These are phyloP conservation scores for Phytophthora constricta DNA, from an alignment of 352 stramenopile genomes.

Conservation along the genomic window DNA sequence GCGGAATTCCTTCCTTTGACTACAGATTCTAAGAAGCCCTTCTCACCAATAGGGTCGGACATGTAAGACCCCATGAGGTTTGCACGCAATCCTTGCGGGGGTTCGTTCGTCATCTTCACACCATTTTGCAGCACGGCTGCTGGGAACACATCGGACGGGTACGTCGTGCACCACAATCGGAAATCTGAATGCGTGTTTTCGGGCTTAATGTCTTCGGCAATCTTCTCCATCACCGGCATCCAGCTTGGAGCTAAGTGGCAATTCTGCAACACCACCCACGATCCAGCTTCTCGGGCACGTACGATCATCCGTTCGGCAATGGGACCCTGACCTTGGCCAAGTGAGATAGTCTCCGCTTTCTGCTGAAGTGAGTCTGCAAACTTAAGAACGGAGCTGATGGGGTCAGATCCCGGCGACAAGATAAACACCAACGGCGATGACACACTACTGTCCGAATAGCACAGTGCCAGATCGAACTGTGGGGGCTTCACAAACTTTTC, in stretches of 20 bases:
- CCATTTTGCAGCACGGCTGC: slow-evolving; percentile 95
- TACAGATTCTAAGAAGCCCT: slow-evolving; percentile 88
- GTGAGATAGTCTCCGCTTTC: slow-evolving; percentile 90
- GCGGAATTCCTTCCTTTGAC: slow-evolving; percentile 84
- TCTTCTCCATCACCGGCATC: slow-evolving; percentile 95
- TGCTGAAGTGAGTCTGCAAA: slow-evolving; percentile 80
- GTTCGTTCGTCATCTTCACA: slow-evolving; percentile 97
- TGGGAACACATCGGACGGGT: slow-evolving; percentile 93
- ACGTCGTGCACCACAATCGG: slow-evolving; percentile 95
- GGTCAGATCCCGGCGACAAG: slow-evolving; percentile 90
- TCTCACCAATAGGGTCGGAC: slow-evolving; percentile 90
- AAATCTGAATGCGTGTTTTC: slow-evolving; percentile 90
- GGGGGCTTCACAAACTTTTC: slow-evolving; percentile 93
- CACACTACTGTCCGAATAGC: slow-evolving; percentile 88
- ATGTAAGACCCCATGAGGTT: slow-evolving; percentile 94
- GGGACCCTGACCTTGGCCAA: slow-evolving; percentile 92
- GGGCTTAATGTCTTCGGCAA: slow-evolving; percentile 84
- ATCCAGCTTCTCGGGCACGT: slow-evolving; percentile 77
- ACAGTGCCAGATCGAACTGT: slow-evolving; percentile 89
- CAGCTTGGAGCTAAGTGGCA: slow-evolving; percentile 91
- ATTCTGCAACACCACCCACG: slow-evolving; percentile 94
- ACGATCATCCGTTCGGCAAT: slow-evolving; percentile 92
- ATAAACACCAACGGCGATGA: slow-evolving; percentile 93
- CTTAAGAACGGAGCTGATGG: slow-evolving; percentile 92
- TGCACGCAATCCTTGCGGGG: slow-evolving; percentile 90